Percentiles rank a stretch among this genome's conserved stretches.
These are phyloP conservation scores for Herpetomonas samuelpessoai DNA, from an alignment of 208 protist genomes.

Conservation along the genomic window DNA sequence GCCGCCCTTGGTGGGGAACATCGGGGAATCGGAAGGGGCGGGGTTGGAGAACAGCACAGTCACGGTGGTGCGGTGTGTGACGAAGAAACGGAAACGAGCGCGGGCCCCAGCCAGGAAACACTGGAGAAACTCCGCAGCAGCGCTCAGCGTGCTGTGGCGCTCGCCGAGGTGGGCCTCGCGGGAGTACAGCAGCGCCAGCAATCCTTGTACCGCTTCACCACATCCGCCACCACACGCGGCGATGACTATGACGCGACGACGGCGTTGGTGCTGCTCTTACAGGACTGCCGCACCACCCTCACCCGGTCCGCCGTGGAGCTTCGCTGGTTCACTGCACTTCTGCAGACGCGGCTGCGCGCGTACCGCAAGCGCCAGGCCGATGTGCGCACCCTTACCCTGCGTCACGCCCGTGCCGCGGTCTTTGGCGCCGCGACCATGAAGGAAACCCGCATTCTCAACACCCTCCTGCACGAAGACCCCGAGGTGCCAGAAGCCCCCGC, in stretches of 20 bases:
- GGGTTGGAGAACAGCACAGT: no score
- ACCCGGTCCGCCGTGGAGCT: slow-evolving; percentile 50
- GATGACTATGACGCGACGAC: neutral
- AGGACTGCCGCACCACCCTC: slow-evolving; percentile 68
- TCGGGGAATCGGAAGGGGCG: no score
- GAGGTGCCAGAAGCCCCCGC: slow-evolving; percentile 38
- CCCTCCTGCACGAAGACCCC: slow-evolving; percentile 50
- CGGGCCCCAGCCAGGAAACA: neutral
- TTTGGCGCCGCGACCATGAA: slow-evolving; percentile 71
- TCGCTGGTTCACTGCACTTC: slow-evolving; percentile 49
- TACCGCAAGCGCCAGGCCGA: slow-evolving; percentile 54
- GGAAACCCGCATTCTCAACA: slow-evolving; percentile 57
- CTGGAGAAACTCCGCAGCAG: neutral
- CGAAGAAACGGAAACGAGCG: no score
- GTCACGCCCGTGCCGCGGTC: slow-evolving; percentile 56
- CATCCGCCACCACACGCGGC: neutral
- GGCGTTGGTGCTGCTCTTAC: slow-evolving; percentile 15
- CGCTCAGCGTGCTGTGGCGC: slow-evolving; percentile 9
- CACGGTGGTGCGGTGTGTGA: no score
- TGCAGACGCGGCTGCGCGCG: slow-evolving; percentile 34
- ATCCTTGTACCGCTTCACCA: neutral
- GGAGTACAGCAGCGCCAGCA: slow-evolving; percentile 8
- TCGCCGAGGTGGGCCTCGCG: slow-evolving; percentile 14
- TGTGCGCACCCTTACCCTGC: slow-evolving; percentile 49
- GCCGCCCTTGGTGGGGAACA: neutral